Base-by-base conservation (phyloP, 176 grass and related monocot species). In the Zizania latifolia region DNA sequence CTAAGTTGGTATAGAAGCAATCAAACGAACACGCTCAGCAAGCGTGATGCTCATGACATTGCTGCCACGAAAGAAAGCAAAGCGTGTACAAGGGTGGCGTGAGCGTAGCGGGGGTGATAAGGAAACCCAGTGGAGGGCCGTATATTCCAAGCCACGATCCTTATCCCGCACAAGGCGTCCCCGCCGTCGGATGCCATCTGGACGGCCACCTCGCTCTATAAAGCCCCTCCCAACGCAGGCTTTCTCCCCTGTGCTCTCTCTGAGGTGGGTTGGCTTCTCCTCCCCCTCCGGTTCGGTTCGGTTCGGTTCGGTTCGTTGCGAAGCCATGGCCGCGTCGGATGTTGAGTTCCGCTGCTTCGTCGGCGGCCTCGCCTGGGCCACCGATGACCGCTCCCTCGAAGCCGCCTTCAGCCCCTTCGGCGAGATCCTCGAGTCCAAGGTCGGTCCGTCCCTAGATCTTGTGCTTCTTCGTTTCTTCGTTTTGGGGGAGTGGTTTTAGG, bases 281-380 rank as follows among this genome's bases (percentile, higher is more conserved):
- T 89, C 91, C 91, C 82, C 83, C 88, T 93, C 88, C 75, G 76
- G 82, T 70, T 39, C 36, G 51, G 12, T 75, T 63, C 75, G 19
- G 37, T 21, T 59, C 22, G 56, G 13, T 62, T 45, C 13, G 26
- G 15, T 28, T 21, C 19, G 22, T 51, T 15, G 48, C 1, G 10
- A 0, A 12, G 22, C 8, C 36, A 90, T 91, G 91, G 84, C 82
- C 36, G 79, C 79, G 21, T 23, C 89, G 34, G 91, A 97, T 15
- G 93, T 89, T 5, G 94, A 94, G 84, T 98, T 72, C 89, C 91
- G 95, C 62, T 92, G 91, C 82, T 99, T 99, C 68, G 91, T 99
- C 29, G 95, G 91, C 67, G 95, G 91, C 46, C 91, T 99, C 11
- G 91, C 95, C 37, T 99, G 91, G 95, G 79, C 89, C 79, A 99